Evolutionary conservation across 805 yeast genomes (phyloP).

Genomic region (Yamadazyma kitorensis): DNA sequence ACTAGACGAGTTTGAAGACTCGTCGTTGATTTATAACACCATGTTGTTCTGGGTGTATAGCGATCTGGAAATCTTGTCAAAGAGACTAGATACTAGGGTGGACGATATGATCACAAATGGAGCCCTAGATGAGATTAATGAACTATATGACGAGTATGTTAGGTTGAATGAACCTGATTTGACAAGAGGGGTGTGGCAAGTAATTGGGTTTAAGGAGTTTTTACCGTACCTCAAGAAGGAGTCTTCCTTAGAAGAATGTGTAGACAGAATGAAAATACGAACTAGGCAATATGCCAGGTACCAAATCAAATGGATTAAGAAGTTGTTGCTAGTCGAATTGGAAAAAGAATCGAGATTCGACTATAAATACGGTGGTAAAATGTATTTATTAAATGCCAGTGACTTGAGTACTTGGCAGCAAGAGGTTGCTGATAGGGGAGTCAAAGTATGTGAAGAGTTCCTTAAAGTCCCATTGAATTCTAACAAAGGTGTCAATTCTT

Average conservation of each 20-base stretch:
- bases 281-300: conserved; percentile 85
- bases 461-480: no score
- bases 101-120: conserved; percentile 78
- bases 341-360: conserved; percentile 42
- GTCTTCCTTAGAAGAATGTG: conserved; percentile 32
- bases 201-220: conserved; percentile 89
- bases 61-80: conserved; percentile 52
- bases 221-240: conserved; percentile 55
- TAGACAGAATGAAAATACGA: conserved; percentile 74
- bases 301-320: conserved; percentile 89
- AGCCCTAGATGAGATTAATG: conserved; percentile 64
- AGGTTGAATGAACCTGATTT: conserved; percentile 24
- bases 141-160: conserved; percentile 49
- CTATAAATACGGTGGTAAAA: conserved; percentile 57
- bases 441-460: conserved; percentile 42
- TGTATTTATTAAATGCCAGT: conserved; percentile 75
- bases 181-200: conserved; percentile 87
- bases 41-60: conserved; percentile 83
- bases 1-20: conserved; percentile 36
- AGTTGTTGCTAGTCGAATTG: conserved; percentile 61
- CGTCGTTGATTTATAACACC: conserved; percentile 55
- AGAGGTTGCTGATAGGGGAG: conserved; percentile 56
- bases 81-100: conserved; percentile 73
- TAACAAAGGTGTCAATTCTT: no score
- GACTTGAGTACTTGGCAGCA: conserved; percentile 61